A percentile compares a stretch with the other conserved stretches of the same genome.
phyloP scores from a whole-genome alignment of 1,139 yeast genomes.

The Geotrichum bryndzae region DNA sequence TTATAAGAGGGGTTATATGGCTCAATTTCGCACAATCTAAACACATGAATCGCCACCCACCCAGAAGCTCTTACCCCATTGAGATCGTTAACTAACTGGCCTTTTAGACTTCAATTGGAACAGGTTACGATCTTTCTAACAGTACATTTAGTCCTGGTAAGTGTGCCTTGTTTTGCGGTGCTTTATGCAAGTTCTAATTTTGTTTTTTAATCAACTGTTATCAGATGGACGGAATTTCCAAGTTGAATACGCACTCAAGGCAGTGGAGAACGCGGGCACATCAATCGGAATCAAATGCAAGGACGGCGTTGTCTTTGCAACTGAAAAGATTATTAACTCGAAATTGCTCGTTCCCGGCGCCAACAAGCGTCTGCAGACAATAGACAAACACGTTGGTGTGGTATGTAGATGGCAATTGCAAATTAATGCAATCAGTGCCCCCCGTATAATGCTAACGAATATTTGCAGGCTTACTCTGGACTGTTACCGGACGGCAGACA shows the following conservation, averaged over 20 bases:
- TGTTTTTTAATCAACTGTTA: conserved; percentile 55
- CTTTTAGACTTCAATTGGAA: conserved; percentile 82
- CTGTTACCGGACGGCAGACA: conserved; percentile 95
- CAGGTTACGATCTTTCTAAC: conserved; percentile 94
- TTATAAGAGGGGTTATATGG: neutral
- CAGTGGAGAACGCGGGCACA: conserved; percentile 96
- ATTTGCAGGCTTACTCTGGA: conserved; percentile 61
- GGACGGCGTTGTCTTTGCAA: conserved; percentile 95
- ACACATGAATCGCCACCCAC: neutral
- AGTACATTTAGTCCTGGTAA: conserved; percentile 58
- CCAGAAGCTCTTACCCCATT: neutral
- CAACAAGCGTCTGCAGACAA: conserved; percentile 83
- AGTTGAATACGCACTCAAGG: conserved; percentile 95
- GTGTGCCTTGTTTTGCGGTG: conserved; percentile 13
- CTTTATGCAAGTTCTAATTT: neutral
- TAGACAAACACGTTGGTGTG: conserved; percentile 91
- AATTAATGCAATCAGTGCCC: neutral
- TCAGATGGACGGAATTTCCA: conserved; percentile 95
- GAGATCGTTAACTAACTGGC: neutral
- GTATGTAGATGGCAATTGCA: conserved; percentile 35
- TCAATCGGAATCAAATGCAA: conserved; percentile 86
- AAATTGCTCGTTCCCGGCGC: conserved; percentile 84
- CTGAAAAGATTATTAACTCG: conserved; percentile 82
- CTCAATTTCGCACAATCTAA: neutral
- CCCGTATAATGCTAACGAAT: neutral